Base-by-base conservation (phyloP, 2,329 filamentous ascomycete species). In the Colletotrichum destructivum region DNA sequence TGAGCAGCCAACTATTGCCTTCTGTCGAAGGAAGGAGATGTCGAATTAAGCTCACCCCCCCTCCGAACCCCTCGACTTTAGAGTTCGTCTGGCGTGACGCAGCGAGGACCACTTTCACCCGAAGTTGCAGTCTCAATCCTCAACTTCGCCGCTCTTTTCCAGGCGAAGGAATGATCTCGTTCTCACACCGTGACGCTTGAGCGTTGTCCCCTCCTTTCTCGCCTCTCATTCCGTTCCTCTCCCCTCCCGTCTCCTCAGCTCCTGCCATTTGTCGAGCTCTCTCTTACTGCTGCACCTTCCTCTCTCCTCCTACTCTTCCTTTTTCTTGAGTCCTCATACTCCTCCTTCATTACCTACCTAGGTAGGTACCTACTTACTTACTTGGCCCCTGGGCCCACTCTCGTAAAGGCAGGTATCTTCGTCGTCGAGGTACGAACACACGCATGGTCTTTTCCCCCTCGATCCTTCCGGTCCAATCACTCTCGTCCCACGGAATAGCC, bases 21-120 rank as follows among this genome's bases (percentile, higher is more conserved):
- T 18, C 9, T 23, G 46, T 51, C 60, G 13, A 26, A 51, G n/a
- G 23, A 40, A 54, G 16, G 51, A 69, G 69, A 69, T 69, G 69
- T 69, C 65, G 59, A 71, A 71, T 44, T 71, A 71, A 71, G 69
- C 65, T 71, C 69, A 64, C 69, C 51, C 69, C 64, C 64, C 65
- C 52, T 9, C 4, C 11, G 52, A 42, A 47, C 55, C 65, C 42
- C 65, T 35, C 47, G 52, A 60, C 42, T 60, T 63, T 69, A 54
- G 51, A 61, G 59, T 69, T 60, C 23, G 52, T 38, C 52, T 69
- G 65, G 65, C 59, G 47, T 68, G 59, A 54, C 51, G 54, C 63
- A 38, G n/a, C 21, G 47, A 68, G 69, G 52, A 68, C 69, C 64
- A 71, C 69, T 68, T 68, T 68, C 64, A 62, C 57, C 69, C 69